Base-by-base conservation (phyloP, 768 basidiomycete species). In the Rhodotorula babjevae region DNA sequence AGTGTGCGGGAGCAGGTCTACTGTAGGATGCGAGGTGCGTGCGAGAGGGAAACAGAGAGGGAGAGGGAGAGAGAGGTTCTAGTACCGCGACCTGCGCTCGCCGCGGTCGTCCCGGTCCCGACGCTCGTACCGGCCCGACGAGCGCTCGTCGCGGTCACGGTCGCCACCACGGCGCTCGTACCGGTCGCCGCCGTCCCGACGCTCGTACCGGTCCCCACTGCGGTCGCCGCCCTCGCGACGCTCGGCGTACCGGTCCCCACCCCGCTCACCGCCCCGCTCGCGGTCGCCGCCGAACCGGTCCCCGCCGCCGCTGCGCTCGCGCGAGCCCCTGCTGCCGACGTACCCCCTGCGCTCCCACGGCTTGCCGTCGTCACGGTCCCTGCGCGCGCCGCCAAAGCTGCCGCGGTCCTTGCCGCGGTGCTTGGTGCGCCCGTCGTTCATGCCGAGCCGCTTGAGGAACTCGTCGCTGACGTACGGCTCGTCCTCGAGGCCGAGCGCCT, bases 391-490 rank as follows among this genome's bases (percentile, higher is more conserved):
- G 53, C 53, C 58, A 59, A n/a, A 61, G 27, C 27, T 3, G 8
- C 44, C 14, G 16, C 44, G n/a, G 44, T 6, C 59, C 25, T 36
- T 61, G 49, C 57, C 57, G 18, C 74, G 67, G 50, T 59, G 40
- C 64, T 71, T 71, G 16, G 69, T 71, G 15, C 70, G 44, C 8
- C 74, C 74, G 49, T 69, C 67, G 61, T 66, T 71, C 46, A 84
- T 79, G 50, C 80, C 83, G 16, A 84, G 71, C 78, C 83, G 83
- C 27, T 67, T 63, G 55, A 89, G 77, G 81, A 89, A 85, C 60
- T 72, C 73, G 5, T 79, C 78, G 6, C 85, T 85, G 23, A 90
- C 82, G 76, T 83, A 84, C 4, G 89, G 88, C 31, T 87, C 81
- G 42, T 78, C 68, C 1, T 80, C 62, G 63, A 89, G 78, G 31